A percentile compares a stretch with the other conserved stretches of the same genome.
phyloP scores from a whole-genome alignment of 2,329 filamentous ascomycete species.

The Cytospora chrysosperma region DNA sequence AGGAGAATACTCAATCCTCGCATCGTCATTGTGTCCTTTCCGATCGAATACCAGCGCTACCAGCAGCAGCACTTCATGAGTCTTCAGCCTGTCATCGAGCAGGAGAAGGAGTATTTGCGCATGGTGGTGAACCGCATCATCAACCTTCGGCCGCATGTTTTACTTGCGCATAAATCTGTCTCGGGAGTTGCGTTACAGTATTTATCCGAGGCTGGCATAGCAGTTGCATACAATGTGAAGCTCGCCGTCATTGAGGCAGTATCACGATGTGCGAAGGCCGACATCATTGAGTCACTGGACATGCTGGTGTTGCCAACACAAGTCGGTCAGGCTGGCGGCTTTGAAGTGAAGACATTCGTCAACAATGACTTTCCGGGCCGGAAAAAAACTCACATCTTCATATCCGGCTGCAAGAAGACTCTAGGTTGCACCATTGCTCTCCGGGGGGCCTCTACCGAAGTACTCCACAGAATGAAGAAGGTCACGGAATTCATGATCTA shows the following conservation, averaged over 20 bases:
- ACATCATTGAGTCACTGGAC: conserved; percentile 91
- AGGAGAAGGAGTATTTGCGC: conserved; percentile 89
- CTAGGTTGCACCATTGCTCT: conserved; percentile 94
- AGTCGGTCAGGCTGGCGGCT: conserved; percentile 78
- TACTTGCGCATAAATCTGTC: conserved; percentile 91
- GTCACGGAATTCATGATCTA: conserved; percentile 99
- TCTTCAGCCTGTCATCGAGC: conserved; percentile 90
- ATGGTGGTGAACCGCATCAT: conserved; percentile 91
- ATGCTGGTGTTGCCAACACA: conserved; percentile 78
- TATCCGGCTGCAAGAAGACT: conserved; percentile 85
- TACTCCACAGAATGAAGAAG: conserved; percentile 77
- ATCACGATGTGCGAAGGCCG: conserved; percentile 84
- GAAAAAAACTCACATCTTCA: conserved; percentile 94
- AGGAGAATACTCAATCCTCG: conserved; percentile 79
- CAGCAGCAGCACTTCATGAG: conserved; percentile 94
- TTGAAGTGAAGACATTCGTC: conserved; percentile 95
- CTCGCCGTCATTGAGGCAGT: conserved; percentile 94
- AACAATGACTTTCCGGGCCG: conserved; percentile 69
- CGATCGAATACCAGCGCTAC: conserved; percentile 92
- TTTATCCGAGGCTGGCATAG: conserved; percentile 82
- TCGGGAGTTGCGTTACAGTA: conserved; percentile 88
- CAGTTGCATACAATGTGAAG: conserved; percentile 96
- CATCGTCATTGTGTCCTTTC: conserved; percentile 90
- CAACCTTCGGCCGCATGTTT: conserved; percentile 76
- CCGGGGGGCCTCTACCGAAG: conserved; percentile 71